Evolutionary conservation across 495 filamentous ascomycete genomes (phyloP).

Genomic region (Pseudevernia furfuracea): DNA sequence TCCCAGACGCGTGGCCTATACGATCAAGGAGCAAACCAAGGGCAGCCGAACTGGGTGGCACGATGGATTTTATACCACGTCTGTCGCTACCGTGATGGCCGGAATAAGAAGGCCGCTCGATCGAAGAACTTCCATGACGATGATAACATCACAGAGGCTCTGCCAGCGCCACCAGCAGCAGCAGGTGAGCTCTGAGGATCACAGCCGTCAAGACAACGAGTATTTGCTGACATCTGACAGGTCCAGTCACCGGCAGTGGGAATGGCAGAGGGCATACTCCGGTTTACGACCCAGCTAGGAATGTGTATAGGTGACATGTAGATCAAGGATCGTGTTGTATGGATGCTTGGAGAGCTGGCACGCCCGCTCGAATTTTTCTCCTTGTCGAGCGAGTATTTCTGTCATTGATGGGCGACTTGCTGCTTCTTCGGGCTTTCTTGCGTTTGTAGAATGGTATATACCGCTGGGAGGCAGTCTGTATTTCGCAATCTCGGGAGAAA

Average conservation of each 20-base stretch:
- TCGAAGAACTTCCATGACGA: conserved; percentile 31
- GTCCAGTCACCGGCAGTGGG: background rate
- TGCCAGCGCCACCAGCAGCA: background rate
- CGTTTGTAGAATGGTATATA: background rate
- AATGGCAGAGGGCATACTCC: background rate
- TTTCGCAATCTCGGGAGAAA: background rate
- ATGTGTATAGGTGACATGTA: conserved; percentile 29
- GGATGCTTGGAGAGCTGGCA: background rate
- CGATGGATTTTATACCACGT: conserved; percentile 53
- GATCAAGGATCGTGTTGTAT: background rate
- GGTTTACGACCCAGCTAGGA: conserved; percentile 43
- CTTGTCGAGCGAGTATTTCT: background rate
- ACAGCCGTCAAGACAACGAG: background rate
- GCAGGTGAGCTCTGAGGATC: background rate
- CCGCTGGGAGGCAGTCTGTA: background rate
- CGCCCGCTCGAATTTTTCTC: background rate
- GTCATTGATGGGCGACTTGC: background rate
- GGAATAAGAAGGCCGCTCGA: conserved; percentile 41
- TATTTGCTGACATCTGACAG: background rate
- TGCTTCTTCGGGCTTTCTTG: background rate
- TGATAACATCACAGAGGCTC: too few relatives aligned
- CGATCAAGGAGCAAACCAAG: conserved; percentile 34
- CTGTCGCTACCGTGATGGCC: conserved; percentile 49
- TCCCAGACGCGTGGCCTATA: conserved; percentile 36
- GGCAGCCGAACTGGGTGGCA: conserved; percentile 50